phyloP scores from a whole-genome alignment of 2,329 filamentous ascomycete genomes.

The Ophiostoma australiae region DNA sequence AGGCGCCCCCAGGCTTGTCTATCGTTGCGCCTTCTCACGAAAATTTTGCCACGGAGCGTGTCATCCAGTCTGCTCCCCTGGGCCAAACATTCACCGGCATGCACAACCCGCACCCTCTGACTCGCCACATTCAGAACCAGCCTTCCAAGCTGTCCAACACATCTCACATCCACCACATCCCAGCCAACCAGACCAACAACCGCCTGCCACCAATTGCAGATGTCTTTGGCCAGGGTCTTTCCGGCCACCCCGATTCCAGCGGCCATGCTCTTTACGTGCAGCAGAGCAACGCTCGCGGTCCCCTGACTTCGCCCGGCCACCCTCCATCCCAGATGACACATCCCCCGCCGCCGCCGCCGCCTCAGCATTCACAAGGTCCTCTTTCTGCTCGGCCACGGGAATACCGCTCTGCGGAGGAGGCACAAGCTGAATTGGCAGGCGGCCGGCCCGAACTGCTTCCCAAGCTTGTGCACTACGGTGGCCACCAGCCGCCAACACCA shows the following conservation, averaged over 20 bases:
- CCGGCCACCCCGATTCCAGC: constrained; percentile 54
- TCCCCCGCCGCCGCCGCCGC: constrained; percentile 19
- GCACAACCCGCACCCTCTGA: constrained; percentile 69
- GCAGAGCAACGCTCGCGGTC: constrained; percentile 61
- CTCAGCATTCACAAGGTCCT: constrained; percentile 40
- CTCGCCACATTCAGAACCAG: constrained; percentile 73
- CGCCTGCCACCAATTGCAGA: constrained; percentile 89
- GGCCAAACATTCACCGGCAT: constrained; percentile 93
- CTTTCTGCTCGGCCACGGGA: constrained; percentile 67
- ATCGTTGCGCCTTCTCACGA: constrained; percentile 93
- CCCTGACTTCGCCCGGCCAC: constrained; percentile 73
- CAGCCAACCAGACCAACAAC: constrained; percentile 83
- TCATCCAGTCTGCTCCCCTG: constrained; percentile 93
- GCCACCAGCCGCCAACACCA: constrained; percentile 87
- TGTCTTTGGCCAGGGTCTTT: constrained; percentile 79
- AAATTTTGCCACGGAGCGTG: constrained; percentile 86
- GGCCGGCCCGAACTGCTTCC: constrained; percentile 90
- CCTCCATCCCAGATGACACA: constrained; percentile 45
- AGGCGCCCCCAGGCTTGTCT: constrained; percentile 80
- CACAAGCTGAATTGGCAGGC: constrained; percentile 80
- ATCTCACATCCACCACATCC: constrained; percentile 86
- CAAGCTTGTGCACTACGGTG: constrained; percentile 91
- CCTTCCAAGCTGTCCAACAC: constrained; percentile 76
- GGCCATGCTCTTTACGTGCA: constrained; percentile 52
- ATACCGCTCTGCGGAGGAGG: constrained; percentile 93